Base-by-base conservation (phyloP, 192 early-diverging fungal genomes). In the Gonapodya sp. region DNA sequence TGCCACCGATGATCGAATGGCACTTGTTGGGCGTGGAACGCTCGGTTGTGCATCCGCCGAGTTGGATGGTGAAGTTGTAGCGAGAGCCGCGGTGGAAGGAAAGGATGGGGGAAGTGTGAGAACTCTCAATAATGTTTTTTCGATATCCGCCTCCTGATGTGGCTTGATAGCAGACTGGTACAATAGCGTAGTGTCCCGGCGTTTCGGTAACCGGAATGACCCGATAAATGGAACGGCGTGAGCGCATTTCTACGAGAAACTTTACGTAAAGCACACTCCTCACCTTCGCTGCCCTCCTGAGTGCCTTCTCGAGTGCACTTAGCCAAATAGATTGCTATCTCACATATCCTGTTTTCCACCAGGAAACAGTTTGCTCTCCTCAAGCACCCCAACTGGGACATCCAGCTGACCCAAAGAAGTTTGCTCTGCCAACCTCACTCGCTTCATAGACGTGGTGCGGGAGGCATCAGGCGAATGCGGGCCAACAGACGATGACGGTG, bases 91-190 rank as follows among this genome's bases (percentile, higher is more conserved):
- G 24, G 46, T 64, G 46, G 46, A 64, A 24, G 46, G 8, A 64
- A 64, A 64, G 46, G 46, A 64, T 16, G 24, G 24, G 8, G 46
- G 46, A 24, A 64, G 46, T 0, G 91, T 88, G 1, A 98, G 88
- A 46, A 91, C 84, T 1, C 88, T 89, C 1, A 98, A 85, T 35
- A 99, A 85, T 0, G 91, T 83, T 24, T 90, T 89, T 81, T 97
- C 96, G 2, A 98, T 84, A 36, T 88, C 84, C 34, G 90, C 85
- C n/a, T n/a, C n/a, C 82, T 98, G 95, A 35, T 83, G 74, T 1
- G 84, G 84, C 79, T 93, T 93, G 30, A 93, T 81, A 1, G 83
- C 80, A n/a, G n/a, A n/a, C n/a, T n/a, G n/a, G n/a, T n/a, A n/a
- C n/a, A n/a, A n/a, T n/a, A n/a, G n/a, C n/a, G n/a, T n/a, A n/a